These are phyloP conservation scores for Amaranthus tricolor DNA, from an alignment of 179 eudicot species.

Conservation along the genomic window DNA sequence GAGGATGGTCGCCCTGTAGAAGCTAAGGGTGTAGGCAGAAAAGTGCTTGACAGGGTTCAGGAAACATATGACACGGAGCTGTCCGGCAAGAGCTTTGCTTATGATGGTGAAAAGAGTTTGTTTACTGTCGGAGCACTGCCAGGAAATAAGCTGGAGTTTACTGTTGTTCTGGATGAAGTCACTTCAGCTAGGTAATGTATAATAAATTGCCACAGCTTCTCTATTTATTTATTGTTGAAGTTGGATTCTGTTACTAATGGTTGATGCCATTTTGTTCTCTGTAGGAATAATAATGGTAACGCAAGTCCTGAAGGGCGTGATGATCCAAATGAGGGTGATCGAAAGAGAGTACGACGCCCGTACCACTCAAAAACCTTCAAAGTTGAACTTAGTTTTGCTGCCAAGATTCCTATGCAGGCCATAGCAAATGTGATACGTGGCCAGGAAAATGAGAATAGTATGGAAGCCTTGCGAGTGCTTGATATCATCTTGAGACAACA, in stretches of 20 bases:
- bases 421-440: slow-evolving; percentile 81
- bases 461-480: slow-evolving; percentile 78
- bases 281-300: slow-evolving; percentile 60
- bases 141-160: slow-evolving; percentile 73
- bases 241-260: not conserved
- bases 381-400: slow-evolving; percentile 88
- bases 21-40: slow-evolving; percentile 78
- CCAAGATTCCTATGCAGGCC: slow-evolving; percentile 96
- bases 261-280: not conserved
- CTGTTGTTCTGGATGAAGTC: slow-evolving; percentile 79
- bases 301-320: slow-evolving; percentile 50
- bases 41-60: slow-evolving; percentile 72
- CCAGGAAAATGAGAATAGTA: slow-evolving; percentile 78
- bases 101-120: slow-evolving; percentile 96
- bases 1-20: slow-evolving; percentile 94
- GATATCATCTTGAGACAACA: slow-evolving; percentile 90
- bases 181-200: slow-evolving; percentile 57
- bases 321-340: slow-evolving; percentile 57
- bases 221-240: not conserved
- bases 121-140: slow-evolving; percentile 92
- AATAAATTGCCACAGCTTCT: no score
- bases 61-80: slow-evolving; percentile 79
- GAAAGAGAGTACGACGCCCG: slow-evolving; percentile 66
- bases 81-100: slow-evolving; percentile 84
- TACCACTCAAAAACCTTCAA: slow-evolving; percentile 73